These are phyloP conservation scores for Fraxinus sp. DNA, from an alignment of 305 asterid genomes.

Conservation along the genomic window DNA sequence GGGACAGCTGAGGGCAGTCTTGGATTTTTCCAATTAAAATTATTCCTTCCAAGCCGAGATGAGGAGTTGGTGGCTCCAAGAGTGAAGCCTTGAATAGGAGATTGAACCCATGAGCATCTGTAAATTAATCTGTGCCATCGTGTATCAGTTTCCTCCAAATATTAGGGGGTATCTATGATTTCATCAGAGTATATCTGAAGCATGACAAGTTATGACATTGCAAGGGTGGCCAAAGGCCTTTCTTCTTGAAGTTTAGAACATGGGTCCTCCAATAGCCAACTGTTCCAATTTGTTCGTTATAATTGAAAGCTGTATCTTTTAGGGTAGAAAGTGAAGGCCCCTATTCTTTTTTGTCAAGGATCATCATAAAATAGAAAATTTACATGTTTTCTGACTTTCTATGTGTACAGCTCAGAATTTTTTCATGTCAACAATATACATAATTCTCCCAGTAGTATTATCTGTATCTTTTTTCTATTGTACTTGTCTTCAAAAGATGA, in stretches of 20 bases:
- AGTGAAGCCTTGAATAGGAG: conserved; percentile 29
- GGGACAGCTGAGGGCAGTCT: conserved; percentile 16
- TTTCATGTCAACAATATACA: conserved; percentile 50
- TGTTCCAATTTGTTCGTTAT: conserved; percentile 42
- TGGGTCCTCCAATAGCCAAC: conserved; percentile 42
- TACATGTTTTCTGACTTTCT: conserved; percentile 46
- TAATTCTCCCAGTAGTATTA: conserved; percentile 27
- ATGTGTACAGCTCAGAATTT: conserved; percentile 68
- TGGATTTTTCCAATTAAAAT: not conserved
- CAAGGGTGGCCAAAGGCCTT: conserved; percentile 41
- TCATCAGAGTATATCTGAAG: conserved; percentile 25
- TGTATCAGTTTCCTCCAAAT: conserved; percentile 25
- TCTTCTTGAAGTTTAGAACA: conserved; percentile 28
- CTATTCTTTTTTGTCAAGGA: conserved; percentile 54
- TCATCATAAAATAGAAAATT: conserved; percentile 43
- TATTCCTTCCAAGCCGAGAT: not conserved
- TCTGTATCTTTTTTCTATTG: conserved; percentile 24
- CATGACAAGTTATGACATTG: conserved; percentile 14
- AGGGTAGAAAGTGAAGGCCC: conserved; percentile 56
- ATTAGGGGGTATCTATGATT: conserved; percentile 26
- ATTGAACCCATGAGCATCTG: conserved; percentile 22
- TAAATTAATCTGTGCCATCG: conserved; percentile 23
- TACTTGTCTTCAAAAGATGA: conserved; percentile 14
- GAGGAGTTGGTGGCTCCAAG: conserved; percentile 17
- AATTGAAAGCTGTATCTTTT: conserved; percentile 51